phyloP scores from a whole-genome alignment of 495 filamentous ascomycete species.

The Penicillium diatomitis region DNA sequence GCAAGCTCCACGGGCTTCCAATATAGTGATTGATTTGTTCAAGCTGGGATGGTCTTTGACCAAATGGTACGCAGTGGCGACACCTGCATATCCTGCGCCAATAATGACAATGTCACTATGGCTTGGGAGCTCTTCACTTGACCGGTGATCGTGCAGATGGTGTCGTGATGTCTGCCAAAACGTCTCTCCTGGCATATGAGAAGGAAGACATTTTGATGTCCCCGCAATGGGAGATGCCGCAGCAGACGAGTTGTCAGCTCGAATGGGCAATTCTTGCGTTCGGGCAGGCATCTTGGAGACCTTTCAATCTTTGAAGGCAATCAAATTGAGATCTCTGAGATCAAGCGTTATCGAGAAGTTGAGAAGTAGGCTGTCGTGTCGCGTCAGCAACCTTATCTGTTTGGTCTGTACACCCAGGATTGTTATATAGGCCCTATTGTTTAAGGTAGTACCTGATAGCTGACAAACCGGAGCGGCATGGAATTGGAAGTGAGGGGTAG shows the following conservation, averaged over 20 bases:
- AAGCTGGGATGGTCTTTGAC: conserved; percentile 20
- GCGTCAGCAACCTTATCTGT: no score
- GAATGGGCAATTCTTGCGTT: not conserved
- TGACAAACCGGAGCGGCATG: no score
- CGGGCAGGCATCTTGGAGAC: not conserved
- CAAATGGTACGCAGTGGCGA: conserved; percentile 51
- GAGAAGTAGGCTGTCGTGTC: no score
- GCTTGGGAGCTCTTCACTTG: conserved; percentile 35
- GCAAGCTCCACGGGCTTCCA: conserved; percentile 30
- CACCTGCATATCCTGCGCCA: conserved; percentile 62
- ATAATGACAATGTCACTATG: conserved; percentile 56
- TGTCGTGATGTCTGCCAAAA: conserved; percentile 58
- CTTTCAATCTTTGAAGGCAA: no score
- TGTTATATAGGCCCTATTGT: no score
- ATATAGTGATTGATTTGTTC: conserved; percentile 18
- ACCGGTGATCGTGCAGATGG: conserved; percentile 42
- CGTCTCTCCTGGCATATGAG: conserved; percentile 45
- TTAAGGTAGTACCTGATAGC: no score
- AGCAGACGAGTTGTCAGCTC: not conserved
- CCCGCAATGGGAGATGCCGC: not conserved
- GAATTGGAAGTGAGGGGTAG: no score
- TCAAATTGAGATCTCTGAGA: no score
- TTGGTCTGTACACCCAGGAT: no score
- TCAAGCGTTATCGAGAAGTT: no score
- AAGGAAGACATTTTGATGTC: conserved; percentile 26